Base-by-base conservation (phyloP, 768 basidiomycete genomes). In the Pulveroboletus ravenelii region DNA sequence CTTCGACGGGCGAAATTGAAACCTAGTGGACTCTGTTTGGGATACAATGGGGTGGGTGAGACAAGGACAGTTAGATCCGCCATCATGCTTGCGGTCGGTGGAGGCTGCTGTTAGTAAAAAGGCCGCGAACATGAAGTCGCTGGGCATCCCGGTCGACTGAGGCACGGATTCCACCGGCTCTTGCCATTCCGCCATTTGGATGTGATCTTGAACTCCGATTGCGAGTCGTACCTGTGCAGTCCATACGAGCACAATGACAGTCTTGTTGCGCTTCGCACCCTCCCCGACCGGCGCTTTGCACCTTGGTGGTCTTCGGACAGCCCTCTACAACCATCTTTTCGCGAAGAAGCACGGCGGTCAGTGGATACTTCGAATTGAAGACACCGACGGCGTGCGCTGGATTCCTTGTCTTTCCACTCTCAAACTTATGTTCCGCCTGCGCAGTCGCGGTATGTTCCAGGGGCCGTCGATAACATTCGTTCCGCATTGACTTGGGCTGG, bases 221-320 rank as follows among this genome's bases (percentile, higher is more conserved):
- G 6, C 25, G 6, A 27, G 3, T 27, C 6, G 25, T 23, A 23
- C 20, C 20, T 23, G 20, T 23, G 4, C 20, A 23, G 13, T 6
- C 32, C 12, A 34, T 3, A 8, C 15, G 0, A 20, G 12, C 15
- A 10, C 3, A 15, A 45, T 63, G 59, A 83, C 84, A 75, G 78
- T 76, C 10, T 73, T 93, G 15, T 69, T 98, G 14, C 85, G 96
- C 14, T 98, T 99, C 67, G 96, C 95, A 3, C 96, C 96, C 1
- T 98, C 96, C 1, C 96, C 96, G 1, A 99, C 96, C 0, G 96
- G 96, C 2, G 79, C 86, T 30, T 74, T 98, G 5, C 96, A 99
- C 67, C 82, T 99, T 2, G 96, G 96, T 1, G 96, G 96, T 0
- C 80, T 99, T 13, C 74, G 96, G 15, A 98, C 94, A 48, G 96